These are phyloP conservation scores for Fusarium sambucinum DNA, from an alignment of 2,329 filamentous ascomycete genomes.

Conservation along the genomic window DNA sequence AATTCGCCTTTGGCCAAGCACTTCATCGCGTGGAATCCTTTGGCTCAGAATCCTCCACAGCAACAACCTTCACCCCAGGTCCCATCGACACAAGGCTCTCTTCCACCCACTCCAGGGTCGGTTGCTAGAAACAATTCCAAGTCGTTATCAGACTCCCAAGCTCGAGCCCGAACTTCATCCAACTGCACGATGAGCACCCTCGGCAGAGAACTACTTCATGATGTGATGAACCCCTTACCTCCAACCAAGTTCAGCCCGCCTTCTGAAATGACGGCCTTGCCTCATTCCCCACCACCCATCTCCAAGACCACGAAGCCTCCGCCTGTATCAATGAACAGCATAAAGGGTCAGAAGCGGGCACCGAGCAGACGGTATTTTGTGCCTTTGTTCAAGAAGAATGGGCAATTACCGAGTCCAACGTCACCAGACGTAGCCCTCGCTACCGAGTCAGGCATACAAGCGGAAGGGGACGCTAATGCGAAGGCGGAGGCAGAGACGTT, in stretches of 20 bases:
- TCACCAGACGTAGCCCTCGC: constrained; percentile 17
- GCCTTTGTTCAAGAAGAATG: constrained; percentile 31
- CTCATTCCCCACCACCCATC: not conserved
- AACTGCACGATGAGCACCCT: constrained; percentile 44
- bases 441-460: not conserved
- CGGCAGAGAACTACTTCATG: constrained; percentile 35
- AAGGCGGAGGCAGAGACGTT: constrained; percentile 16
- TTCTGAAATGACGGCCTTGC: not conserved
- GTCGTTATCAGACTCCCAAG: not conserved
- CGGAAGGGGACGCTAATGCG: not conserved
- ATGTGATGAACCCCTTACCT: constrained; percentile 37
- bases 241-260: constrained; percentile 16
- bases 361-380: constrained; percentile 39
- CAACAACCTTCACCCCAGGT: not conserved
- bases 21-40: constrained; percentile 2
- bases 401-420: constrained; percentile 27
- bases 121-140: not conserved
- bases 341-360: constrained; percentile 4
- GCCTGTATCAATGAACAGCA: not conserved
- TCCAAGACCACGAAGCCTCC: constrained; percentile 7
- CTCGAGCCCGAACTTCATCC: constrained; percentile 13
- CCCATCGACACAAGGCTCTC: not conserved
- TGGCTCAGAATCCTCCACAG: constrained; percentile 8
- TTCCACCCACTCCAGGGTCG: not conserved
- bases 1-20: constrained; percentile 4